These are phyloP conservation scores for Lipomyces oligophaga DNA, from an alignment of 805 yeast genomes.

Conservation along the genomic window DNA sequence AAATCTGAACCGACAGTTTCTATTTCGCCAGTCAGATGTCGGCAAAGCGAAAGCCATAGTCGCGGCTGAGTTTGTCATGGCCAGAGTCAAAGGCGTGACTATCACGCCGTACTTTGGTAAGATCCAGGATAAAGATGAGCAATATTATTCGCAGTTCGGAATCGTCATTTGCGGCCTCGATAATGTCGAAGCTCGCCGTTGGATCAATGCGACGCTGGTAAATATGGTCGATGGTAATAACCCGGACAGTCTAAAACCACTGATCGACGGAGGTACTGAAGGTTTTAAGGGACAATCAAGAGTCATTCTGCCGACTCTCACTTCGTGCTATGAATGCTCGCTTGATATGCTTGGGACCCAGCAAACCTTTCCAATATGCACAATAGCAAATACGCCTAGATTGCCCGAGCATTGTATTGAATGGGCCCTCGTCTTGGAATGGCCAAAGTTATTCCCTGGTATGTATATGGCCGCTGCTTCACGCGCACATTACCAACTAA, in stretches of 20 bases:
- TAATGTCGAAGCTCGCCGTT: conserved; percentile 82
- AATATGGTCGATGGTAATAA: conserved; percentile 54
- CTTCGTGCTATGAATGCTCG: conserved; percentile 93
- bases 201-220: conserved; percentile 73
- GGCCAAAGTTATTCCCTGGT: conserved; percentile 54
- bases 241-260: conserved; percentile 52
- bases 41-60: conserved; percentile 64
- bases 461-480: neutral
- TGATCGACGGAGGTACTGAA: conserved; percentile 94
- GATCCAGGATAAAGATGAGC: conserved; percentile 59
- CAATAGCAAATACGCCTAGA: conserved; percentile 91
- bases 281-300: conserved; percentile 86
- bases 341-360: conserved; percentile 59
- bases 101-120: conserved; percentile 47
- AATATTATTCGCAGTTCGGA: conserved; percentile 63
- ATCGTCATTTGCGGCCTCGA: conserved; percentile 85
- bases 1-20: conserved; percentile 70
- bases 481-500: neutral
- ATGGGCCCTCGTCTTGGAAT: conserved; percentile 74
- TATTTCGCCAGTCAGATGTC: conserved; percentile 56
- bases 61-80: conserved; percentile 56
- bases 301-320: conserved; percentile 75
- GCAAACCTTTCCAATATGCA: conserved; percentile 80
- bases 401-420: conserved; percentile 92
- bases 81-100: conserved; percentile 41